Base-by-base conservation (phyloP, 2,329 filamentous ascomycete genomes). In the Pseudogymnoascus sp. region DNA sequence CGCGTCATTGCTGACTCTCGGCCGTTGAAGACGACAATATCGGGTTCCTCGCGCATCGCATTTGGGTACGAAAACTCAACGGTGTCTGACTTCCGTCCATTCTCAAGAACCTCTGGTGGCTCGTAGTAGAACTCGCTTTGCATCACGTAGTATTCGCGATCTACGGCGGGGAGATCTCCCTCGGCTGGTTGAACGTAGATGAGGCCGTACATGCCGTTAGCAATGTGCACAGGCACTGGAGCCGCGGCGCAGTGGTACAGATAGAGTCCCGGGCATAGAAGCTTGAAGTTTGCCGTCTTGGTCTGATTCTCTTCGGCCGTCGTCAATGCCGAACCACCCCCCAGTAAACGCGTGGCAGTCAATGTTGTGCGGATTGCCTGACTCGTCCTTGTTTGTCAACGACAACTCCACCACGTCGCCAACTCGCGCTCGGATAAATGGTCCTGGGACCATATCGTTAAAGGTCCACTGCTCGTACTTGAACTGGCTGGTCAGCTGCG, bases 61-160 rank as follows among this genome's bases (percentile, higher is more conserved):
- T 70, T 69, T 7, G 72, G 72, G 63, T 73, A 74, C 0, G 72
- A 74, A 60, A 74, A 74, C 38, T 74, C 72, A 5, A 75, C 73
- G 1, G 63, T 65, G 4, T 66, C 62, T 2, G 69, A 71, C 0
- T 64, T 67, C 6, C 69, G 70, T 0, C 73, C 72, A 61, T 74
- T 64, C 7, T 71, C 73, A n/a, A 66, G 66, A 1, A 66, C 62
- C 59, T 74, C 72, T 0, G 73, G 73, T 6, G 73, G 72, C 63
- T 75, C 73, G 42, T 74, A 72, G 63, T 74, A 75, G 62, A 74
- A 72, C 62, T 74, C 73, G 64, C 72, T 74, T 64, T 75, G 73
- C 69, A 75, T 71, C 16, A 75, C 72, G 64, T 72, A 75, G 64
- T 74, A 75, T 60, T 75, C 73, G 14, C 65, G 63, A 45, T 74